These are phyloP conservation scores for Mycena haematopus DNA, from an alignment of 768 basidiomycete species.

Conservation along the genomic window DNA sequence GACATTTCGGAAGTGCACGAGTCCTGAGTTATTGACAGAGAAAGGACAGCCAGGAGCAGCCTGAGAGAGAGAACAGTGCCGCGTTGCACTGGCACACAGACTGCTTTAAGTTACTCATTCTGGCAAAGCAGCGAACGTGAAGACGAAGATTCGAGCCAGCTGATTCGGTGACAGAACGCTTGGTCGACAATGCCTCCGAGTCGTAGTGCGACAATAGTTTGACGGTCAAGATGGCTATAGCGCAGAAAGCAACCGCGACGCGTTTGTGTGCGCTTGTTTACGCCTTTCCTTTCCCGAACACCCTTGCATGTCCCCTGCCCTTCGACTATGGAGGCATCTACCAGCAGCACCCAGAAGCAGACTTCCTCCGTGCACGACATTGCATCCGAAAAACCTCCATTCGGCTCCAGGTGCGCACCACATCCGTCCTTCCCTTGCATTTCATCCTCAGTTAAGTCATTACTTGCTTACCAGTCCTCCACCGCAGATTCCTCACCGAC, in stretches of 20 bases:
- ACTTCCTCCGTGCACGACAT: conserved; percentile 75
- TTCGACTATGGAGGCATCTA: conserved; percentile 9
- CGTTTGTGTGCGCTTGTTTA: conserved; percentile 10
- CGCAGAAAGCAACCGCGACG: conserved; percentile 7
- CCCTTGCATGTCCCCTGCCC: background rate
- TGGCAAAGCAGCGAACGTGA: too few species aligned
- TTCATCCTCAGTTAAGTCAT: conserved; percentile 18
- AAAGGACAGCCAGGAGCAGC: too few species aligned
- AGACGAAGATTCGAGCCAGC: too few species aligned
- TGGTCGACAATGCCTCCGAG: too few species aligned
- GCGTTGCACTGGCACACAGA: too few species aligned
- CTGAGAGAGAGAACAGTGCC: too few species aligned
- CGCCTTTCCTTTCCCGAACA: conserved; percentile 7
- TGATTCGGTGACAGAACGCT: too few species aligned
- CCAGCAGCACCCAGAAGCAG: conserved; percentile 34
- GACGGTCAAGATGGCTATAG: too few species aligned
- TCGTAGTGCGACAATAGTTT: too few species aligned
- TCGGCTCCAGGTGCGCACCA: conserved; percentile 67
- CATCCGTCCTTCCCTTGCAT: conserved; percentile 5
- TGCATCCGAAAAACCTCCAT: conserved; percentile 61
- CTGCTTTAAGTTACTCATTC: too few species aligned
- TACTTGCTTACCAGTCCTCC: background rate
- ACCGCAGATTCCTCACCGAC: conserved; percentile 68
- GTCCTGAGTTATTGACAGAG: too few species aligned
- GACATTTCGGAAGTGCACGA: too few species aligned